Evolutionary conservation across 2,329 filamentous ascomycete species (phyloP).

Genomic region (Grosmannia penicillata): DNA sequence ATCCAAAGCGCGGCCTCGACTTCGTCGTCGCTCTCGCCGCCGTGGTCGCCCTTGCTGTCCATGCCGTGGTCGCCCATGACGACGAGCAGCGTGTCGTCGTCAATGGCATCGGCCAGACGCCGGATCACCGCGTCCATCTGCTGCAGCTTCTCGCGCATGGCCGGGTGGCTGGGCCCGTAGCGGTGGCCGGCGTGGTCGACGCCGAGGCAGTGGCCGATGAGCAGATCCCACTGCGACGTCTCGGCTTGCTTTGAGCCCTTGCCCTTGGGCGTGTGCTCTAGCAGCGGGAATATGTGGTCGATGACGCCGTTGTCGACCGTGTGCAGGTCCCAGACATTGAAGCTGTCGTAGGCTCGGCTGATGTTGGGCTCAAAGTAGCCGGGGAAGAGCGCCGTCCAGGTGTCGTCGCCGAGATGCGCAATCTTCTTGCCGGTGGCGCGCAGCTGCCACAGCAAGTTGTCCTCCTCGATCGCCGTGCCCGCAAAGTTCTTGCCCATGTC

Average conservation of each 20-base stretch:
- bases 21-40: constrained; percentile 95
- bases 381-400: constrained; percentile 87
- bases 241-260: neutral
- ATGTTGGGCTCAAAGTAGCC: constrained; percentile 82
- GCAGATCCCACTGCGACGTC: constrained; percentile 70
- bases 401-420: constrained; percentile 94
- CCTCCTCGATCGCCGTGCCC: constrained; percentile 89
- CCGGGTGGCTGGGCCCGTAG: constrained; percentile 83
- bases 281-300: constrained; percentile 74
- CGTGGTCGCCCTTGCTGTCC: constrained; percentile 93
- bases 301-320: constrained; percentile 93
- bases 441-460: constrained; percentile 58
- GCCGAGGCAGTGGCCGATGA: constrained; percentile 85
- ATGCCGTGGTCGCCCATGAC: constrained; percentile 99
- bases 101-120: constrained; percentile 54
- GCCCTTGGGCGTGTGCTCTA: constrained; percentile 39
- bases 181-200: constrained; percentile 95
- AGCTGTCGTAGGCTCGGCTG: constrained; percentile 83
- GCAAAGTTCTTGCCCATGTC: constrained; percentile 93
- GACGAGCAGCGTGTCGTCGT: constrained; percentile 75
- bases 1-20: constrained; percentile 93
- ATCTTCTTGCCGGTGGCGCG: constrained; percentile 53
- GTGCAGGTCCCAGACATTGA: constrained; percentile 96
- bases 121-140: constrained; percentile 81
- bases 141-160: constrained; percentile 78